phyloP scores from a whole-genome alignment of 2,329 filamentous ascomycete genomes.

The Fulvia fulva region DNA sequence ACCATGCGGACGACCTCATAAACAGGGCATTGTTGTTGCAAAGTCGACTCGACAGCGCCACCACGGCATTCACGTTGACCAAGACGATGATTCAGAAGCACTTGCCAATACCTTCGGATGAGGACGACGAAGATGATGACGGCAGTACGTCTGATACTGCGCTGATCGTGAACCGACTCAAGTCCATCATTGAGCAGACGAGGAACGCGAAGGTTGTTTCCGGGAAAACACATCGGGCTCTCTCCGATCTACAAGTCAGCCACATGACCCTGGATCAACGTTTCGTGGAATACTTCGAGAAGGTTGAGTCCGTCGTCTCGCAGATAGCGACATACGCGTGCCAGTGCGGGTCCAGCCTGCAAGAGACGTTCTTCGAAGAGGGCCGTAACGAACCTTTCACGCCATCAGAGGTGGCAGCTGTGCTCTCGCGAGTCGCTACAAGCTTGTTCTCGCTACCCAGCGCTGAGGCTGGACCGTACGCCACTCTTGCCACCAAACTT shows the following conservation, averaged over 20 bases:
- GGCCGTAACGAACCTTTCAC: slow-evolving; percentile 64
- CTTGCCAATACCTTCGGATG: slow-evolving; percentile 46
- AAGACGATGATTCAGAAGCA: slow-evolving; percentile 65
- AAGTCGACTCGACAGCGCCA: slow-evolving; percentile 74
- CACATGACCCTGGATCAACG: slow-evolving; percentile 70
- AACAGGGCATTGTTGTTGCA: slow-evolving; percentile 75
- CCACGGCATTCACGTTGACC: slow-evolving; percentile 61
- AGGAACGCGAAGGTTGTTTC: slow-evolving; percentile 80
- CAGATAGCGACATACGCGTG: slow-evolving; percentile 65
- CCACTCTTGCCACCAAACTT: slow-evolving; percentile 63
- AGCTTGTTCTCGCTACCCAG: slow-evolving; percentile 48
- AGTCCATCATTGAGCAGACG: slow-evolving; percentile 68
- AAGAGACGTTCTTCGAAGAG: slow-evolving; percentile 66
- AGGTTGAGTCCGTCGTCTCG: slow-evolving; percentile 61
- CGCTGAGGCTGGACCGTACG: slow-evolving; percentile 64
- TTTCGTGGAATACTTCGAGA: slow-evolving; percentile 65
- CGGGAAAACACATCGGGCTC: slow-evolving; percentile 69
- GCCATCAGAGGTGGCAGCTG: slow-evolving; percentile 61
- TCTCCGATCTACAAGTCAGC: slow-evolving; percentile 72
- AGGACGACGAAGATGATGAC: slow-evolving; percentile 54
- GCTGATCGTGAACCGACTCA: slow-evolving; percentile 66
- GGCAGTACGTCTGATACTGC: slow-evolving; percentile 46
- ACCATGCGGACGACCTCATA: slow-evolving; percentile 73
- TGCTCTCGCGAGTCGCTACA: slow-evolving; percentile 56
- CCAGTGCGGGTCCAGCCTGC: slow-evolving; percentile 62